Conservation (phyloP, 805 yeast genomes). For the Yamadazyma tumulicola region DNA sequence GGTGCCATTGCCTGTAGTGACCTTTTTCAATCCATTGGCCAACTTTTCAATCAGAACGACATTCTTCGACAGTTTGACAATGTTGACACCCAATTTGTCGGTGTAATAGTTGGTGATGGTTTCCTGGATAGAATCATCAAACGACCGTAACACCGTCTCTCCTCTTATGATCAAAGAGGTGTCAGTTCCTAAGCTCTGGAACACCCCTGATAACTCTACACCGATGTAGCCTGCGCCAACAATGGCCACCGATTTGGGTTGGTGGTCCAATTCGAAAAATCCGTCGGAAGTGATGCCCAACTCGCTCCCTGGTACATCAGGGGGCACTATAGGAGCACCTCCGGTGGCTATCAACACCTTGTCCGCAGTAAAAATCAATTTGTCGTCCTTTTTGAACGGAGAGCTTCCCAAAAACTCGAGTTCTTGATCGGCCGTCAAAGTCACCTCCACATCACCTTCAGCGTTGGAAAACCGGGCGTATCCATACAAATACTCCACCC, state of each 20-base stretch:
- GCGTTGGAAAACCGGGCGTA: constrained; percentile 69
- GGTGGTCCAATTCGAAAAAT: constrained; percentile 73
- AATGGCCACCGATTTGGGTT: constrained; percentile 89
- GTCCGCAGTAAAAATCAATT: constrained; percentile 68
- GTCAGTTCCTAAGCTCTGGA: constrained; percentile 81
- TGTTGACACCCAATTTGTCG: constrained; percentile 70
- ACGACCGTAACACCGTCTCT: constrained; percentile 82
- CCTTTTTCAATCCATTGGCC: constrained; percentile 34
- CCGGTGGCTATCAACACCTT: constrained; percentile 90
- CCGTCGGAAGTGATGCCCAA: constrained; percentile 87
- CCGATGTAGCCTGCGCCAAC: constrained; percentile 99
- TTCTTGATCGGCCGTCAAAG: constrained; percentile 41
- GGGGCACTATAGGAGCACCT: constrained; percentile 76
- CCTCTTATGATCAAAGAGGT: constrained; percentile 89
- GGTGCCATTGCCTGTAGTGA: constrained; percentile 34
- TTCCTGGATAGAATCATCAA: constrained; percentile 76
- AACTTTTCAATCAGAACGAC: constrained; percentile 33
- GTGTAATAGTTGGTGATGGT: constrained; percentile 79
- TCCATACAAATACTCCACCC: constrained; percentile 83
- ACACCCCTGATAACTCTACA: constrained; percentile 91
- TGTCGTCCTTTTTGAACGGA: constrained; percentile 46
- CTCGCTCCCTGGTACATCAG: constrained; percentile 72
- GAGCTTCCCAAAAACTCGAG: constrained; percentile 28
- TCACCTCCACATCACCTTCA: constrained; percentile 76
- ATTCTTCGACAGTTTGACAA: constrained; percentile 63